A percentile compares a stretch with the other conserved stretches of the same genome.
These are phyloP conservation scores for Euphrasia confusa DNA, from an alignment of 257 asterid species.

Conservation along the genomic window DNA sequence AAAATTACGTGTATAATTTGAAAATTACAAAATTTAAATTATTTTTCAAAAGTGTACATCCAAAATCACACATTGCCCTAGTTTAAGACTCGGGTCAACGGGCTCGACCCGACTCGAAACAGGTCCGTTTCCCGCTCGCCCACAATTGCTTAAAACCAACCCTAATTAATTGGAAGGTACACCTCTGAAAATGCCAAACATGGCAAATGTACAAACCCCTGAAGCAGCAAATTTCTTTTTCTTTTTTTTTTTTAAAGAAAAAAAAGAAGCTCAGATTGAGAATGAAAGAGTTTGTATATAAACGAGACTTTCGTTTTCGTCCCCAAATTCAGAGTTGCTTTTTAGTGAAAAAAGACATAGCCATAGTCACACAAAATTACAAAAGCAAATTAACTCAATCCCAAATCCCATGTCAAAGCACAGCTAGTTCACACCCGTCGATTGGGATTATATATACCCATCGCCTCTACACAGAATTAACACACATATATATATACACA, in stretches of 20 bases:
- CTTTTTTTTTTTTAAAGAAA: too few relatives aligned
- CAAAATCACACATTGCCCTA: too few relatives aligned
- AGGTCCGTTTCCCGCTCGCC: too few relatives aligned
- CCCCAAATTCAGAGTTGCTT: slow-evolving; percentile 5
- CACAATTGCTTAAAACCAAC: too few relatives aligned
- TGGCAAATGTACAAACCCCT: slow-evolving; percentile 7
- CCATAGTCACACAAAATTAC: neutral
- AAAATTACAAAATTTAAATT: too few relatives aligned
- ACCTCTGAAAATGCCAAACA: neutral
- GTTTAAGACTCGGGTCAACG: too few relatives aligned
- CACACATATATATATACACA: too few relatives aligned
- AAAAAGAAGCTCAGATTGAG: neutral
- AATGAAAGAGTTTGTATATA: neutral
- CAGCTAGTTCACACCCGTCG: neutral
- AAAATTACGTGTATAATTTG: too few relatives aligned
- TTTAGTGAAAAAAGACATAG: neutral
- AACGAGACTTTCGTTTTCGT: slow-evolving; percentile 6
- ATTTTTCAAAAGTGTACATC: too few relatives aligned
- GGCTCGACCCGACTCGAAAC: too few relatives aligned
- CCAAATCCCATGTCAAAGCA: neutral
- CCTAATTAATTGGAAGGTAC: too few relatives aligned
- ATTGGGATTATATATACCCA: neutral
- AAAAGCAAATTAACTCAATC: neutral
- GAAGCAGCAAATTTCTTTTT: neutral
- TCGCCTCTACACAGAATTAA: neutral